A percentile compares a stretch with the other conserved stretches of the same genome.
Conservation (phyloP, 176 grass and related monocot species). For the Puya raimondii region DNA sequence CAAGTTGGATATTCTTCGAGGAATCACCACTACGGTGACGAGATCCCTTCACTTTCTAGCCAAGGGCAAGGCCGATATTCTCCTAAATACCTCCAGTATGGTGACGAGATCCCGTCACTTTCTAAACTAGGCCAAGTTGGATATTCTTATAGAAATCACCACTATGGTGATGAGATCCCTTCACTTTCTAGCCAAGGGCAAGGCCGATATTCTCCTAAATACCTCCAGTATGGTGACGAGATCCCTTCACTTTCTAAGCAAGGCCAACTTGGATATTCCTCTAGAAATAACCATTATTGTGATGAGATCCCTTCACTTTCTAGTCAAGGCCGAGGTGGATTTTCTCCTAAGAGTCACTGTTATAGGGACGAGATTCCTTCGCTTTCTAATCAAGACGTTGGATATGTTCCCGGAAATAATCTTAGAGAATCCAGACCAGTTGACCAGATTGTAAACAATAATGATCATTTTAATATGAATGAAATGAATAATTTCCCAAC, state of each 20-base stretch:
- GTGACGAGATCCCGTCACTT: too few species aligned
- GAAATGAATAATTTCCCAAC: conserved; percentile 24
- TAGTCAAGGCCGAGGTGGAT: neutral
- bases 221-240: neutral
- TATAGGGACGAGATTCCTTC: neutral
- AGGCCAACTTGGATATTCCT: neutral
- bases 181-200: neutral
- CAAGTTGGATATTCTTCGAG: conserved; percentile 3
- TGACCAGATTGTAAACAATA: conserved; percentile 13
- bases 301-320: neutral
- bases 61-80: conserved; percentile 18
- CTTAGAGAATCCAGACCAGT: conserved; percentile 5
- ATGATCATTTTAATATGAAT: conserved; percentile 15
- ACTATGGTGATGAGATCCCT: neutral
- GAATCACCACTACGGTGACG: conserved; percentile 7
- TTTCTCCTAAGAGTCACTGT: neutral
- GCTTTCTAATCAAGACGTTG: conserved; percentile 3
- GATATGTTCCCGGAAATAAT: conserved; percentile 21
- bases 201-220: neutral
- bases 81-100: too few species aligned
- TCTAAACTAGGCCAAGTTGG: too few species aligned
- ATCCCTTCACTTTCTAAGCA: neutral
- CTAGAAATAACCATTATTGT: too few species aligned
- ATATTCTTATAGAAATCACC: neutral
- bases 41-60: conserved; percentile 4